phyloP scores from a whole-genome alignment of 805 yeast species.

The Cyberlindnera mrakii region DNA sequence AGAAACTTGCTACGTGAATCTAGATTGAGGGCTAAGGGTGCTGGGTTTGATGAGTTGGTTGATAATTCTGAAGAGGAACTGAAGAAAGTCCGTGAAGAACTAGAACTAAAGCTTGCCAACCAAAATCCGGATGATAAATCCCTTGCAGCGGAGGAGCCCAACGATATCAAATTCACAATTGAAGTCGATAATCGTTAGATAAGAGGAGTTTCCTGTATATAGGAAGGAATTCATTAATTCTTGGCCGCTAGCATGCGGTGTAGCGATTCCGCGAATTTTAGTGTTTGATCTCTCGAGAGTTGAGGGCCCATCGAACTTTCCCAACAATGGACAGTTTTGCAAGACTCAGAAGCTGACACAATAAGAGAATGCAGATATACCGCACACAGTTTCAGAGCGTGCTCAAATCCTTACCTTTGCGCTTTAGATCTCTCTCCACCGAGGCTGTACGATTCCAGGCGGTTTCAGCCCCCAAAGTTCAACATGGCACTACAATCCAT shows the following conservation, averaged over 20 bases:
- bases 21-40: constrained; percentile 59
- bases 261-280: background rate
- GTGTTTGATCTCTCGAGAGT: background rate
- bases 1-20: constrained; percentile 61
- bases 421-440: background rate
- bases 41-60: constrained; percentile 58
- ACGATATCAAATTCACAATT: constrained; percentile 8
- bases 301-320: too few relatives aligned
- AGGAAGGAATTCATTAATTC: too few relatives aligned
- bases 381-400: background rate
- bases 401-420: background rate
- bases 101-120: constrained; percentile 2
- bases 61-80: constrained; percentile 63
- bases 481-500: too few relatives aligned
- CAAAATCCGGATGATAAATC: background rate
- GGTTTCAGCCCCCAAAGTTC: background rate
- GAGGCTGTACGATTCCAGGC: background rate
- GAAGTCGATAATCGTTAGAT: constrained; percentile 3
- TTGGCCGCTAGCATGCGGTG: too few relatives aligned
- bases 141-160: background rate
- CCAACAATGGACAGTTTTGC: too few relatives aligned
- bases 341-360: too few relatives aligned
- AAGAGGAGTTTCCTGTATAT: too few relatives aligned
- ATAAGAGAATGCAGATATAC: background rate
- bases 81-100: constrained; percentile 37